Percentiles rank a stretch among this genome's conserved stretches.
phyloP scores from a whole-genome alignment of 495 filamentous ascomycete genomes.

The Xanthoparmelia taractica region DNA sequence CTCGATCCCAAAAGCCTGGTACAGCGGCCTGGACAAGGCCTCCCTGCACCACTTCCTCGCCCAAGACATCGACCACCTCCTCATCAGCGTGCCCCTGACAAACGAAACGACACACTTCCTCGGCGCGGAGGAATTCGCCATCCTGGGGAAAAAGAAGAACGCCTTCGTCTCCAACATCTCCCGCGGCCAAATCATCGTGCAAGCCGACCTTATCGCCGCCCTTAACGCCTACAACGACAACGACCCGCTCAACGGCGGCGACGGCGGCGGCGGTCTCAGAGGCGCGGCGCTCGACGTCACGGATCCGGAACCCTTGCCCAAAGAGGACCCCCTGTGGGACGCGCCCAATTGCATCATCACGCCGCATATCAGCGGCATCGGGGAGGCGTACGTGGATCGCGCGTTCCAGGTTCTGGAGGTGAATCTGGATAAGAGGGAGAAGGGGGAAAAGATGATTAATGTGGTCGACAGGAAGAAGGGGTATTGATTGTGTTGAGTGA shows the following conservation, averaged over 20 bases:
- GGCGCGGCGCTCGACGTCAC: slow-evolving; percentile 81
- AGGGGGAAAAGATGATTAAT: slow-evolving; percentile 61
- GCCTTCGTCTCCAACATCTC: slow-evolving; percentile 68
- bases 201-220: slow-evolving; percentile 58
- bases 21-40: slow-evolving; percentile 53
- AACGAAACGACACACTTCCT: slow-evolving; percentile 56
- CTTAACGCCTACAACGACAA: slow-evolving; percentile 37
- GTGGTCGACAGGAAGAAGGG: slow-evolving; percentile 54
- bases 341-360: slow-evolving; percentile 66
- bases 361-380: slow-evolving; percentile 67
- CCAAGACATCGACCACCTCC: slow-evolving; percentile 64
- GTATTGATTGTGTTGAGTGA: slow-evolving; percentile 42
- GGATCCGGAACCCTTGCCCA: slow-evolving; percentile 73
- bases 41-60: slow-evolving; percentile 58
- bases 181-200: slow-evolving; percentile 62
- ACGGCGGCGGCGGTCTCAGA: slow-evolving; percentile 43
- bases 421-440: slow-evolving; percentile 53
- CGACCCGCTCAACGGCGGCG: slow-evolving; percentile 13
- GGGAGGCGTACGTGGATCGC: slow-evolving; percentile 50
- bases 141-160: slow-evolving; percentile 47
- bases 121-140: slow-evolving; percentile 55
- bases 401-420: slow-evolving; percentile 50
- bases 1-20: slow-evolving; percentile 63
- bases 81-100: slow-evolving; percentile 70
- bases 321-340: slow-evolving; percentile 63